These are phyloP conservation scores for Spergularia azorica DNA, from an alignment of 179 eudicot genomes.

Conservation along the genomic window DNA sequence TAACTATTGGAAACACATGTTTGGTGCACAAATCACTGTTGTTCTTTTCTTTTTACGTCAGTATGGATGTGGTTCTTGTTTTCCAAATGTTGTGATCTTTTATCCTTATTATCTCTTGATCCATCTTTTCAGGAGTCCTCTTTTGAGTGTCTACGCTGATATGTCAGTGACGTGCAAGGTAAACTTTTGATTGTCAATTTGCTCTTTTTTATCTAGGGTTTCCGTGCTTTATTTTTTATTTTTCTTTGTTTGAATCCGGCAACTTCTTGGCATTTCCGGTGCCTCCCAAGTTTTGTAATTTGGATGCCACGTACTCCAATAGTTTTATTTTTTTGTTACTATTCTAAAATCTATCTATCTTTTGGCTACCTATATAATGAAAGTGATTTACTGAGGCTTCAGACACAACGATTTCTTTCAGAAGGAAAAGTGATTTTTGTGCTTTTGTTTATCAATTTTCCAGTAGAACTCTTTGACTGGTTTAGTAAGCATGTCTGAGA, in stretches of 20 bases:
- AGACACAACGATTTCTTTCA: no score
- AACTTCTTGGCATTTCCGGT: background rate
- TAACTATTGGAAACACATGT: no score
- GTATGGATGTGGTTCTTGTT: background rate
- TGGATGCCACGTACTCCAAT: background rate
- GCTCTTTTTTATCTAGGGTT: background rate
- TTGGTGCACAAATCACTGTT: no score
- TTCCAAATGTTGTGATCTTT: background rate
- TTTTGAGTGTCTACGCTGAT: slow-evolving; percentile 99
- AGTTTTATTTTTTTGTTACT: background rate
- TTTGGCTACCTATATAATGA: background rate
- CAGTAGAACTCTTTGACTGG: background rate
- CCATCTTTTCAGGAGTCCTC: slow-evolving; percentile 69
- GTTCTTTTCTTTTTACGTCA: no score
- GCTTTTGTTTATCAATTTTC: background rate
- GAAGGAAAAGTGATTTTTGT: no score
- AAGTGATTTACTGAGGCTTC: no score
- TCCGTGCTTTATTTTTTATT: no score
- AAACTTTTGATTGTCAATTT: slow-evolving; percentile 20
- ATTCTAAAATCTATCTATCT: background rate
- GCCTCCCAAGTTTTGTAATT: background rate
- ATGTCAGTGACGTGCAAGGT: slow-evolving; percentile 99
- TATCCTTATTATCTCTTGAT: background rate
- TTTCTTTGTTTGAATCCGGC: background rate
- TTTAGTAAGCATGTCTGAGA: background rate